phyloP scores from a whole-genome alignment of 108 stramenopile genomes.

The Parmales sp. region DNA sequence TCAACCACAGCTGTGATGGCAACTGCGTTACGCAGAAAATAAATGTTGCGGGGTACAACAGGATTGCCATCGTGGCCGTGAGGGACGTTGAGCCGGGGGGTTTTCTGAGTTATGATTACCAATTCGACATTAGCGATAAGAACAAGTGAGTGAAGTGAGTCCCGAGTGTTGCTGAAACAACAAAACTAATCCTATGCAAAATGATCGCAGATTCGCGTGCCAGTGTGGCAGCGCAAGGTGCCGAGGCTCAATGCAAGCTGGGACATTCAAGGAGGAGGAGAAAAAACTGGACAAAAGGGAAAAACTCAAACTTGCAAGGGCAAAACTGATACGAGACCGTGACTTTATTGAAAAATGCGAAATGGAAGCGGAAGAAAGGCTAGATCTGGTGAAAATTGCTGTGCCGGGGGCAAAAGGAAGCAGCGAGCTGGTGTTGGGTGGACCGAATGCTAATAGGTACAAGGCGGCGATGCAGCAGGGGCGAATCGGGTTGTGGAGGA shows the following conservation, averaged over 20 bases:
- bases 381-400: constrained; percentile 29
- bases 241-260: constrained; percentile 66
- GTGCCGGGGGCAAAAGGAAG: constrained; percentile 42
- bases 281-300: constrained; percentile 33
- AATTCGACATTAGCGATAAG: too few relatives aligned
- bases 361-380: constrained; percentile 20
- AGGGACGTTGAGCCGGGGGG: constrained; percentile 62
- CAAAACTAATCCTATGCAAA: neutral
- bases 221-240: constrained; percentile 63
- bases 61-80: constrained; percentile 70
- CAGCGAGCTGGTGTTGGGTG: constrained; percentile 35
- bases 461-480: constrained; percentile 16
- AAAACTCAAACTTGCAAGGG: constrained; percentile 44
- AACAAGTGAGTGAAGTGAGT: too few relatives aligned
- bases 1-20: constrained; percentile 89
- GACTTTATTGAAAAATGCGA: constrained; percentile 40
- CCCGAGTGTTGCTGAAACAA: neutral
- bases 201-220: constrained; percentile 37
- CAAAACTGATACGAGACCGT: constrained; percentile 38
- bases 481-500: constrained; percentile 56
- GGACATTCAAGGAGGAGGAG: constrained; percentile 15
- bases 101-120: constrained; percentile 82
- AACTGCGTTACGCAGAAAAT: constrained; percentile 73
- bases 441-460: constrained; percentile 34
- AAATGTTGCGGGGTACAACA: constrained; percentile 66